Evolutionary conservation across 106 monocot species (phyloP).

Genomic region (Apostasia shenzhenica): DNA sequence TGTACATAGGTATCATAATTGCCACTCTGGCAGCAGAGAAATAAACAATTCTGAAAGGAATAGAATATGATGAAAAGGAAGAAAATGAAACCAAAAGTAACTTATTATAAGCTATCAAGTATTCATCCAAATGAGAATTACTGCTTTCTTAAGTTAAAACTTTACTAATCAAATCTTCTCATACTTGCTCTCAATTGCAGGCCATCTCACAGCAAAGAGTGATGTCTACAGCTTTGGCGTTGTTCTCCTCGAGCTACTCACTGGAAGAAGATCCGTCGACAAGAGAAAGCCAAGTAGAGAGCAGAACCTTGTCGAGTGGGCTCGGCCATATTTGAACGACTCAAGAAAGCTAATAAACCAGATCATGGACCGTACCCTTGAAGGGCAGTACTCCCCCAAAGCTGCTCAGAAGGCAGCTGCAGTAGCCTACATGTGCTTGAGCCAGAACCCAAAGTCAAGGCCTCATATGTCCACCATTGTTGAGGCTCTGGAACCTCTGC

Average conservation of each 20-base stretch:
- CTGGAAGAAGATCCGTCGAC: constrained; percentile 57
- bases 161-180: not conserved
- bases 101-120: no score
- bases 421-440: constrained; percentile 57
- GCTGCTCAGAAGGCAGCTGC: constrained; percentile 40
- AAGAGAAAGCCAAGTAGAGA: constrained; percentile 52
- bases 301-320: constrained; percentile 79
- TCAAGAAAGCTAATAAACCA: constrained; percentile 30
- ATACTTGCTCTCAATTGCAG: constrained; percentile 11
- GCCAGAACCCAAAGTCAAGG: constrained; percentile 57
- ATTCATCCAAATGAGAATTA: not conserved
- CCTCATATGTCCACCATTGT: constrained; percentile 58
- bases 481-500: constrained; percentile 35
- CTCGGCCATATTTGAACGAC: constrained; percentile 44
- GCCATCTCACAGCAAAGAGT: constrained; percentile 59
- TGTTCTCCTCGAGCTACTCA: constrained; percentile 61
- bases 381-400: constrained; percentile 45
- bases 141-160: not conserved
- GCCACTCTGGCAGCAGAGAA: no score
- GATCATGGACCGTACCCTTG: constrained; percentile 54
- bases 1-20: no score
- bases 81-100: no score
- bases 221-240: constrained; percentile 87
- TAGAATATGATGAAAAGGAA: not conserved
- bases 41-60: not conserved